Evolutionary conservation across 2,329 filamentous ascomycete species (phyloP), one percentile per base, ranked within the genome.

Genomic region (Biscogniauxia sp.): DNA sequence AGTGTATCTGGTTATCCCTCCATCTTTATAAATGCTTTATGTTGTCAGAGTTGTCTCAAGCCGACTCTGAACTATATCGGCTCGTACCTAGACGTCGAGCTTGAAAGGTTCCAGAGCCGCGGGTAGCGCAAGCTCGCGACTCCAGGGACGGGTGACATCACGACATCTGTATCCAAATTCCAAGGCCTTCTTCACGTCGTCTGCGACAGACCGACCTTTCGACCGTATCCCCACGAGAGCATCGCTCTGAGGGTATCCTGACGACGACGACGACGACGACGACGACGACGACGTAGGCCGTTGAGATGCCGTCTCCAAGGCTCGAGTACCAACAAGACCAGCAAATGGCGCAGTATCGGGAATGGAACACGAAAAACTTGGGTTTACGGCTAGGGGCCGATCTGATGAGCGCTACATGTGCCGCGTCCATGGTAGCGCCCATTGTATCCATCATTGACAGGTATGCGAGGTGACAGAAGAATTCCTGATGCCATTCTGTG

Each of bases 361-460:
- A 11, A 17, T 94, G 91, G 90, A 96, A 96, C 74, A 93, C 91
- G 23, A 84, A 86, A 65, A 88, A 91, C 67, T 76, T 96, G 58
- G 84, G 83, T 15, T 74, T 83, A 66, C 84, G 92, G 56, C 72
- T 96, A 13, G 85, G 81, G 51, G 84, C 87, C 17, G 92, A 97
- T 78, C 75, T 84, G 20, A 75, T 84, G 52, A 88, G 89, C 69
- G 93, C 92, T 1, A 82, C 84, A 1, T 83, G 85, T 53, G 91
- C 93, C 11, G 92, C 89, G 1, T 84, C 83, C 6, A 78, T 95
- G 62, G 89, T 97, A 54, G 92, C 93, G 58, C 93, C 93, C 1
- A 73, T 96, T 49, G 94, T 97, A 64, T 90, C 90, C 45, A 89
- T 95, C 66, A 95, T 97, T 76, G 93, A 97, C 76, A 87, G 89